Percentiles rank a stretch among this genome's conserved stretches.
Conservation (phyloP, 2,329 filamentous ascomycete species). For the Diaporthe destruens region DNA sequence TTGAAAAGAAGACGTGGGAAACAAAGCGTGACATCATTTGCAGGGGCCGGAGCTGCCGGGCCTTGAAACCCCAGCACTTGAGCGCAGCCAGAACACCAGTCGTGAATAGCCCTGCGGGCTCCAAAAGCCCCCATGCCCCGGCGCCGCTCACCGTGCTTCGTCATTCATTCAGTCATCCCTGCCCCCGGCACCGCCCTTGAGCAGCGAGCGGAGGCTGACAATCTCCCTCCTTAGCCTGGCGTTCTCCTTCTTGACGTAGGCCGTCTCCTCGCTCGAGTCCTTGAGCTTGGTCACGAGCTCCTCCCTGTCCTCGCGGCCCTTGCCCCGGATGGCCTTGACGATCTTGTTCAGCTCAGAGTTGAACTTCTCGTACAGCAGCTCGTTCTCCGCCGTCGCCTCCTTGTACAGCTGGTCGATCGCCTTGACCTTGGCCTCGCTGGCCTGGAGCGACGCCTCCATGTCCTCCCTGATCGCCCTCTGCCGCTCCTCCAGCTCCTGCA, state of each 20-base stretch:
- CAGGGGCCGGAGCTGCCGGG: background rate
- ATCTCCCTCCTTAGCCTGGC: conserved; percentile 85
- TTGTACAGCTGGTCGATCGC: conserved; percentile 91
- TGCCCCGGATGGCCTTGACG: conserved; percentile 78
- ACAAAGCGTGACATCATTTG: conserved; percentile 12
- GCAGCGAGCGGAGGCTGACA: conserved; percentile 72
- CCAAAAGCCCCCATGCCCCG: too few species aligned
- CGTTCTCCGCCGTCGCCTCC: conserved; percentile 90
- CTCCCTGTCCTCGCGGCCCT: conserved; percentile 81
- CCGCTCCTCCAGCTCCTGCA: conserved; percentile 70
- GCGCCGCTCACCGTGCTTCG: background rate
- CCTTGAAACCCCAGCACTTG: background rate
- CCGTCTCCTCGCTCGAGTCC: conserved; percentile 82
- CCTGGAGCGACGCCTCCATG: conserved; percentile 77
- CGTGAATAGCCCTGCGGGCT: too few species aligned
- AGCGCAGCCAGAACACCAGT: conserved; percentile 6
- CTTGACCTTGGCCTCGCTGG: conserved; percentile 82
- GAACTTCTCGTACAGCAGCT: conserved; percentile 91
- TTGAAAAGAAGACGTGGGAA: conserved; percentile 11
- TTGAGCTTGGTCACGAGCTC: conserved; percentile 79
- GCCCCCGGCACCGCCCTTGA: conserved; percentile 57
- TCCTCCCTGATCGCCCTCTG: conserved; percentile 77
- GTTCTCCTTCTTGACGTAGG: conserved; percentile 86
- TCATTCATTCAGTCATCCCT: conserved; percentile 37
- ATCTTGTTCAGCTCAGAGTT: conserved; percentile 92